Evolutionary conservation across 1,139 yeast genomes (phyloP).

Genomic region (Taphrina betulina): DNA sequence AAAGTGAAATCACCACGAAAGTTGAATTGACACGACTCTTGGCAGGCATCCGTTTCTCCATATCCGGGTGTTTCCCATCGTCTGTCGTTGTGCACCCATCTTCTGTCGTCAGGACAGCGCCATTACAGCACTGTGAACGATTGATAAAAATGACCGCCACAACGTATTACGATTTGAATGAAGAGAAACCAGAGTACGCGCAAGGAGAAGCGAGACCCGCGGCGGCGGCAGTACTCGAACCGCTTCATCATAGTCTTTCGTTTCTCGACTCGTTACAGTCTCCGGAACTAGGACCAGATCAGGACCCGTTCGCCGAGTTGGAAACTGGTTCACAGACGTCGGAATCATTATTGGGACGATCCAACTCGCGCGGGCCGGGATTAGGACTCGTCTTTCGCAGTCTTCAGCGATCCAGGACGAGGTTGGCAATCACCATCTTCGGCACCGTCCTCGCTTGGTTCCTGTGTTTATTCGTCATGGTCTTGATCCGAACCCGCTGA

Average conservation of each 20-base stretch:
- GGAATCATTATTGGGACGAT: background rate
- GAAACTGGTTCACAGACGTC: background rate
- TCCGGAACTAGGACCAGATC: background rate
- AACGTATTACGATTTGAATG: no score
- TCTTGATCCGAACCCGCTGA: slow-evolving; percentile 1
- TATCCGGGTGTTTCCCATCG: no score
- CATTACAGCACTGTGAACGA: no score
- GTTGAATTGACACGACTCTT: no score
- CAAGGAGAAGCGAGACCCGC: no score
- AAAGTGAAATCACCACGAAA: no score
- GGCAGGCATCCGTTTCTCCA: no score
- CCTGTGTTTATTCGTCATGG: background rate
- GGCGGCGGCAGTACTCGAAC: no score
- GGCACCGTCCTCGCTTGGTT: slow-evolving; percentile 2
- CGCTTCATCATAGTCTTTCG: slow-evolving; percentile 9
- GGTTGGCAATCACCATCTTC: background rate
- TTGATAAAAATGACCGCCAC: no score
- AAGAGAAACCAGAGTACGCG: no score
- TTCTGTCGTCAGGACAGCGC: no score
- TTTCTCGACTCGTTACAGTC: slow-evolving; percentile 1
- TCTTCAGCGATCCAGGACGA: slow-evolving; percentile 5
- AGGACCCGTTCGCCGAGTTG: slow-evolving; percentile 2
- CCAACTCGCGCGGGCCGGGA: background rate
- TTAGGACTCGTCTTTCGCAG: background rate
- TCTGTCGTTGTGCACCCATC: no score